Percentiles rank a stretch among this genome's conserved stretches.
phyloP scores from a whole-genome alignment of 345 rosid genomes.

The Anacardium occidentale region DNA sequence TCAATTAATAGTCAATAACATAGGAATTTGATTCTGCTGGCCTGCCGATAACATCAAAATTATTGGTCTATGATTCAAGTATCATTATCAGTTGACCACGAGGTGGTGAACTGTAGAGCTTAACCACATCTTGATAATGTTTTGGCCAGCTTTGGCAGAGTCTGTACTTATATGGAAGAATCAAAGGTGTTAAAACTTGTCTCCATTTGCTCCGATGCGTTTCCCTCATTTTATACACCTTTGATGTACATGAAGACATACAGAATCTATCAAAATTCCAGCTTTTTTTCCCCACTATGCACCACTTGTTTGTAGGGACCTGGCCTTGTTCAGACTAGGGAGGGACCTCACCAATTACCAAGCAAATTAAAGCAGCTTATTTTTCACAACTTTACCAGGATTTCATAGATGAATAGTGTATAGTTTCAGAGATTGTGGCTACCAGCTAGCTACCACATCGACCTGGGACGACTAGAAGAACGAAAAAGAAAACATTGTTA shows the following conservation, averaged over 20 bases:
- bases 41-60: neutral
- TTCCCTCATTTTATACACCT: too few relatives aligned
- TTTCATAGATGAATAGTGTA: neutral
- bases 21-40: neutral
- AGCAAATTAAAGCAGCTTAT: neutral
- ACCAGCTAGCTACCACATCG: neutral
- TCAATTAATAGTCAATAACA: too few relatives aligned
- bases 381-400: constrained; percentile 1
- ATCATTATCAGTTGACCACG: constrained; percentile 1
- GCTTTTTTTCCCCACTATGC: neutral
- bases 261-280: neutral
- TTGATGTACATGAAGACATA: neutral
- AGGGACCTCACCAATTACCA: neutral
- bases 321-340: neutral
- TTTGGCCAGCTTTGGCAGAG: neutral
- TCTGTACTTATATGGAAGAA: neutral
- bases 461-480: neutral
- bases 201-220: neutral
- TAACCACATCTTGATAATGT: neutral
- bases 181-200: neutral
- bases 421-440: neutral
- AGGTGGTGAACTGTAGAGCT: neutral
- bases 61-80: neutral
- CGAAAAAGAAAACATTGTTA: neutral
- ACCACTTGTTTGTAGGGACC: neutral